Evolutionary conservation across 2,329 filamentous ascomycete species (phyloP).

Genomic region (Arthrobotrys conoides): DNA sequence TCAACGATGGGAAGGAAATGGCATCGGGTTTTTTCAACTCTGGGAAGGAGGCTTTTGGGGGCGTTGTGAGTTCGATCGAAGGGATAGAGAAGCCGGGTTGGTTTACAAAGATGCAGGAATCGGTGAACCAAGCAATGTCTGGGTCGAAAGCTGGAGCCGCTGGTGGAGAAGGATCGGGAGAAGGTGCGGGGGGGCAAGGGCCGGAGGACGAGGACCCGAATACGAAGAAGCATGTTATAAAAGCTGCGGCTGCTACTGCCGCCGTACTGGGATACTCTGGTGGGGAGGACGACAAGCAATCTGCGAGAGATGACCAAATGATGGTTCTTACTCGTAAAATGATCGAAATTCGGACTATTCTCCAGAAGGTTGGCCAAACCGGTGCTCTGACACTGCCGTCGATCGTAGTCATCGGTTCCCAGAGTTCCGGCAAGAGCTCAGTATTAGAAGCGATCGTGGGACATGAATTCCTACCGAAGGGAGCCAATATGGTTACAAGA

Average conservation of each 20-base stretch:
- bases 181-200: slow-evolving; percentile 67
- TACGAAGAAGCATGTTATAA: slow-evolving; percentile 75
- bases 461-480: slow-evolving; percentile 97
- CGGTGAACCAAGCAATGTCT: slow-evolving; percentile 46
- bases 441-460: slow-evolving; percentile 97
- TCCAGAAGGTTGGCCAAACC: slow-evolving; percentile 92
- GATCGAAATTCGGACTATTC: slow-evolving; percentile 96
- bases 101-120: slow-evolving; percentile 74
- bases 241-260: slow-evolving; percentile 77
- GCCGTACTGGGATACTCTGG: slow-evolving; percentile 84
- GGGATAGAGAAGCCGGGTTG: slow-evolving; percentile 79
- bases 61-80: slow-evolving; percentile 78
- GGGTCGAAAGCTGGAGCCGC: slow-evolving; percentile 68
- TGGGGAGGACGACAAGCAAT: slow-evolving; percentile 76
- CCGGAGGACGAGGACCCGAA: slow-evolving; percentile 70
- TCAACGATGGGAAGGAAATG: slow-evolving; percentile 80
- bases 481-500: slow-evolving; percentile 98
- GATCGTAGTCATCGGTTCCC: slow-evolving; percentile 98
- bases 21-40: slow-evolving; percentile 72
- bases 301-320: slow-evolving; percentile 95
- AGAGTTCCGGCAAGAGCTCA: slow-evolving; percentile 98
- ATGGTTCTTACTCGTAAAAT: slow-evolving; percentile 99
- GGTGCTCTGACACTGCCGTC: slow-evolving; percentile 89
- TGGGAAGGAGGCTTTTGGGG: slow-evolving; percentile 78
- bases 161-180: slow-evolving; percentile 64